Evolutionary conservation across 495 filamentous ascomycete genomes (phyloP).

Genomic region (Corynascus novoguineensis): DNA sequence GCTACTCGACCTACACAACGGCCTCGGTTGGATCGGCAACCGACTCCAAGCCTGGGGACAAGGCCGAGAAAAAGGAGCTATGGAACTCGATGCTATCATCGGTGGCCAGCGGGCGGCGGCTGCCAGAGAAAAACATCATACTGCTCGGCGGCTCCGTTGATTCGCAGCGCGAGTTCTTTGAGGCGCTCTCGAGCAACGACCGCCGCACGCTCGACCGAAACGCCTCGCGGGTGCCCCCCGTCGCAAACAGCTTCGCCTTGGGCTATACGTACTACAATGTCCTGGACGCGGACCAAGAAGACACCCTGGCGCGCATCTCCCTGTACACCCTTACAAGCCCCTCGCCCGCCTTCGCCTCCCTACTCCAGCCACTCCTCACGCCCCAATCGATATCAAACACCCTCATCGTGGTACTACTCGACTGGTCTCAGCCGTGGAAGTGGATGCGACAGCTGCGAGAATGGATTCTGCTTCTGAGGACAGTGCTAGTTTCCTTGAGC

Average conservation of each 20-base stretch:
- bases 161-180: slow-evolving; percentile 84
- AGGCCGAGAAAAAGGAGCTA: slow-evolving; percentile 72
- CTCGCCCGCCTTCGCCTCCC: slow-evolving; percentile 72
- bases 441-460: slow-evolving; percentile 84
- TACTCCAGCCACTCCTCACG: slow-evolving; percentile 80
- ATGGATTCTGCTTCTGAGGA: slow-evolving; percentile 78
- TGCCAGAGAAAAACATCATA: slow-evolving; percentile 88
- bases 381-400: slow-evolving; percentile 81
- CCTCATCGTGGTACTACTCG: slow-evolving; percentile 78
- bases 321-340: slow-evolving; percentile 83
- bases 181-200: slow-evolving; percentile 65
- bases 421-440: slow-evolving; percentile 89
- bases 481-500: slow-evolving; percentile 67
- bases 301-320: slow-evolving; percentile 86
- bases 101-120: slow-evolving; percentile 81
- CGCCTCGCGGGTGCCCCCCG: slow-evolving; percentile 63
- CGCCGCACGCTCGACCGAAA: slow-evolving; percentile 52
- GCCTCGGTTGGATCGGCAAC: slow-evolving; percentile 34
- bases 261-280: slow-evolving; percentile 97
- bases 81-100: slow-evolving; percentile 91
- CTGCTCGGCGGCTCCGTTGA: slow-evolving; percentile 86
- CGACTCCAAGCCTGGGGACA: slow-evolving; percentile 56
- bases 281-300: slow-evolving; percentile 90
- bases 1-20: slow-evolving; percentile 49
- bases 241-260: slow-evolving; percentile 88